These are phyloP conservation scores for Kwoniella botswanensis DNA, from an alignment of 768 basidiomycete species.

Conservation along the genomic window DNA sequence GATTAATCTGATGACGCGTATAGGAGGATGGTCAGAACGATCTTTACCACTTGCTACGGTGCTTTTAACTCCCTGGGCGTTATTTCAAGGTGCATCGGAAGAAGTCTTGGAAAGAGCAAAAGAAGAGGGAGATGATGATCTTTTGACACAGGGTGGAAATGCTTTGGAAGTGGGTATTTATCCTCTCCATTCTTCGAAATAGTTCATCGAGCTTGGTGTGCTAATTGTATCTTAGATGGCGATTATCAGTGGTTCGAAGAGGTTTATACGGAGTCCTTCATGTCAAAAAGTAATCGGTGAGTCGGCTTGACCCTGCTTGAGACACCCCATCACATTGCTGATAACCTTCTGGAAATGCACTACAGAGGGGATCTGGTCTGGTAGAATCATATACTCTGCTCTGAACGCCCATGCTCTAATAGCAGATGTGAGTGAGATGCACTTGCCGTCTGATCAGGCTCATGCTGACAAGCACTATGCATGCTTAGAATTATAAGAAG, in stretches of 20 bases:
- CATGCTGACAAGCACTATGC: not conserved
- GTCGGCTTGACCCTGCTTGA: conserved; percentile 60
- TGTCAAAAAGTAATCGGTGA: conserved; percentile 85
- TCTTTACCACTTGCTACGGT: conserved; percentile 55
- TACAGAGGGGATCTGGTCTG: conserved; percentile 59
- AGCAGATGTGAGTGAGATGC: conserved; percentile 68
- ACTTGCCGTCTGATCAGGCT: too few species aligned
- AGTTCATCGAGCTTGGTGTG: too few species aligned
- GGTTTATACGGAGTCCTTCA: conserved; percentile 85
- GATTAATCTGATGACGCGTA: too few species aligned
- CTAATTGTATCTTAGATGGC: conserved; percentile 61
- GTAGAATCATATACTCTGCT: conserved; percentile 77
- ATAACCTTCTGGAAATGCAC: too few species aligned
- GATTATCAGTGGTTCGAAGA: conserved; percentile 81
- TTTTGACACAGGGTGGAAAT: conserved; percentile 71
- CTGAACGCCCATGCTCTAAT: conserved; percentile 82
- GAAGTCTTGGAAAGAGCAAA: conserved; percentile 48
- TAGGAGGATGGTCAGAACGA: conserved; percentile 58
- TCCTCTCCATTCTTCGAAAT: too few species aligned
- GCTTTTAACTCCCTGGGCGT: conserved; percentile 56
- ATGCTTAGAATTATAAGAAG: conserved; percentile 83
- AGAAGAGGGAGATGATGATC: conserved; percentile 55
- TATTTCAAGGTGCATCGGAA: conserved; percentile 57
- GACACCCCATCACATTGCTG: too few species aligned
- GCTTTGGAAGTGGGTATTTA: conserved; percentile 68